A percentile compares a stretch with the other conserved stretches of the same genome.
Evolutionary conservation across 129 eudicot genomes (phyloP).

Genomic region (Heracleum sosnowskyi): DNA sequence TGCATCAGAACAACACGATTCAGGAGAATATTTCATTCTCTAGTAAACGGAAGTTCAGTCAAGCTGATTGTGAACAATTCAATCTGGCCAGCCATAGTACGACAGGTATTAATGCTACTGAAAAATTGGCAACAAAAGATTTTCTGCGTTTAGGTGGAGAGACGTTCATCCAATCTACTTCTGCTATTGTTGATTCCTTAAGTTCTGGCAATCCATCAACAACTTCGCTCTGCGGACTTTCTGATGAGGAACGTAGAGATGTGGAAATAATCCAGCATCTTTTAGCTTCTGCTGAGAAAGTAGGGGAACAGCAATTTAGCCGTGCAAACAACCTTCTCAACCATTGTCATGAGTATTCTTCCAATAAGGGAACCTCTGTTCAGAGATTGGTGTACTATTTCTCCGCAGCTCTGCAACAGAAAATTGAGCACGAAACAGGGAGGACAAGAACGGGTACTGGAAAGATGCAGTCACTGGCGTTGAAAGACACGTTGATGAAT

Average conservation of each 20-base stretch:
- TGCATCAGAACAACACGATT: not conserved
- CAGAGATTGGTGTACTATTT: conserved; percentile 7
- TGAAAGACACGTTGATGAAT: not conserved
- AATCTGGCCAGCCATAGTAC: not conserved
- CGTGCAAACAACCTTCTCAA: not conserved
- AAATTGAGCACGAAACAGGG: not conserved
- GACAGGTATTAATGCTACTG: not conserved
- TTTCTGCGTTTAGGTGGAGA: conserved; percentile 46
- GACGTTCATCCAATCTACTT: conserved; percentile 37
- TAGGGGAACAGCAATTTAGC: conserved; percentile 18
- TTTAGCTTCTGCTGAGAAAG: conserved; percentile 33
- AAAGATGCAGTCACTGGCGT: not conserved
- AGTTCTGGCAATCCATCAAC: conserved; percentile 29
- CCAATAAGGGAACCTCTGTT: not conserved
- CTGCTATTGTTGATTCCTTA: conserved; percentile 16
- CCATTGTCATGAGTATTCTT: conserved; percentile 3
- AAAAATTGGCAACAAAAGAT: conserved; percentile 28
- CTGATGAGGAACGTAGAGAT: conserved; percentile 31
- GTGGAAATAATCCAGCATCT: conserved; percentile 40
- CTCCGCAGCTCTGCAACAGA: conserved; percentile 5
- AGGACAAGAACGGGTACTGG: not conserved
- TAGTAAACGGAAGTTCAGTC: not conserved
- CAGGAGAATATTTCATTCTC: not conserved
- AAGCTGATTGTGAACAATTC: not conserved
- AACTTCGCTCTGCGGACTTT: conserved; percentile 22